phyloP scores from a whole-genome alignment of 768 basidiomycete genomes.

The Tulasnella calospora region DNA sequence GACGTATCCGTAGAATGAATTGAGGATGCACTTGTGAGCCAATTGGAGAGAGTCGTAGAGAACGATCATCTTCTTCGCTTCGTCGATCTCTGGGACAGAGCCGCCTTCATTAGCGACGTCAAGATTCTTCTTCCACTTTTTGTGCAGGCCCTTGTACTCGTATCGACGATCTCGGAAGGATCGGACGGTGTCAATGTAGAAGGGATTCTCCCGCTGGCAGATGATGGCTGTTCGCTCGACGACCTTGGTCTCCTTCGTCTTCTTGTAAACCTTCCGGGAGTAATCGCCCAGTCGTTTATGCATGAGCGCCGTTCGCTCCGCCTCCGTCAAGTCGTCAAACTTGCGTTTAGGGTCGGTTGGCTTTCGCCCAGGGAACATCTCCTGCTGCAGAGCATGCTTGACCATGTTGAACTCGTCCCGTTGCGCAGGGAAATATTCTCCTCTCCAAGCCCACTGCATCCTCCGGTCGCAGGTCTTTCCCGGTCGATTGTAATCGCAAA shows the following conservation, averaged over 20 bases:
- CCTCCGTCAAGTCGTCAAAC: conserved; percentile 73
- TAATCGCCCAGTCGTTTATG: conserved; percentile 98
- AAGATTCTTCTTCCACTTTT: conserved; percentile 99
- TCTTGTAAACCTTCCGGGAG: conserved; percentile 97
- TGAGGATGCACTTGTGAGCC: conserved; percentile 98
- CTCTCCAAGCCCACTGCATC: conserved; percentile 97
- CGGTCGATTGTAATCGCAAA: conserved; percentile 96
- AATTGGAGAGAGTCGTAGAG: conserved; percentile 97
- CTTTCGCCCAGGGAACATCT: conserved; percentile 77
- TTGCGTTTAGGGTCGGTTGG: conserved; percentile 68
- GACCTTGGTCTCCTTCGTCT: conserved; percentile 94
- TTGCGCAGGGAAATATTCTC: conserved; percentile 96
- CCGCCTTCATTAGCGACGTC: conserved; percentile 65
- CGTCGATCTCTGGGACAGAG: conserved; percentile 80
- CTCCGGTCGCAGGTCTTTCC: conserved; percentile 91
- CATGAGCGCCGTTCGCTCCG: conserved; percentile 85
- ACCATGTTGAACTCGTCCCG: conserved; percentile 99
- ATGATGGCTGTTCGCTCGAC: conserved; percentile 92
- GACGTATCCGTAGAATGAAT: conserved; percentile 99
- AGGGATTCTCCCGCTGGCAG: conserved; percentile 96
- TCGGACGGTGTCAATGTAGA: conserved; percentile 98
- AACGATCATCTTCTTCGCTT: conserved; percentile 99
- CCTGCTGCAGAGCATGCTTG: conserved; percentile 91
- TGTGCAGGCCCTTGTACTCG: conserved; percentile 96
- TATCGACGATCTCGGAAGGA: conserved; percentile 96